Base-by-base conservation (phyloP, 2,329 filamentous ascomycete genomes). In the Phaeosphaeria sp. region DNA sequence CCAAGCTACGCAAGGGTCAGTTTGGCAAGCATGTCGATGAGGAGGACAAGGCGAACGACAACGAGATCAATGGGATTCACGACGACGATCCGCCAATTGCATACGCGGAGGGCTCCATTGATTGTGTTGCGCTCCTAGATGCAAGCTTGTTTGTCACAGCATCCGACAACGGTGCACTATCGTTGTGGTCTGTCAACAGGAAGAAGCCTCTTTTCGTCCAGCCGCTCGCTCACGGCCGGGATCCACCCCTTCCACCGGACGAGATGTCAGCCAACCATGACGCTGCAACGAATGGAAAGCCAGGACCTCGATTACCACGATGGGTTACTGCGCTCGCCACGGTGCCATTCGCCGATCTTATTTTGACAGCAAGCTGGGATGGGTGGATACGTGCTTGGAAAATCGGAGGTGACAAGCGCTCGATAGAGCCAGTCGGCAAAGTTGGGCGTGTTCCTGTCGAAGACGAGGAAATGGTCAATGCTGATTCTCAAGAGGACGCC, bases 361-460 rank as follows among this genome's bases (percentile, higher is more conserved):
- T 99, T 55, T 82, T 99, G 50, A 96, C 89, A 64, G 95, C 94
- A 30, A 97, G 92, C 77, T 99, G 94, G 93, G 95, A 96, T 73
- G 95, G 95, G 2, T 88, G 87, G 76, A 84, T 99, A 56, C 85
- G 94, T 50, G 89, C 89, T 5, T 99, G 95, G 95, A 88, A 85
- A 59, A 83, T 99, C 20, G 90, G 88, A 10, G 59, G 64, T 52
- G 87, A 91, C 43, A 94, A 97, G 75, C 95, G 93, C 79, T 69
- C 64, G 21, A 71, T 99, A 46, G 89, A 95, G 69, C 79, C 86
- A 0, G 78, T 92, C 7, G 93, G 92, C 1, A 82, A 87, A 1
- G 80, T 95, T 27, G 89, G 87, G 15, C 64, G 63, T 2, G 58
- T 75, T 10, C 65, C 72, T 21, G 59, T 65, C n/a, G 59, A 60